phyloP scores from a whole-genome alignment of 2,329 filamentous ascomycete genomes.

The Sporothrix luriei region DNA sequence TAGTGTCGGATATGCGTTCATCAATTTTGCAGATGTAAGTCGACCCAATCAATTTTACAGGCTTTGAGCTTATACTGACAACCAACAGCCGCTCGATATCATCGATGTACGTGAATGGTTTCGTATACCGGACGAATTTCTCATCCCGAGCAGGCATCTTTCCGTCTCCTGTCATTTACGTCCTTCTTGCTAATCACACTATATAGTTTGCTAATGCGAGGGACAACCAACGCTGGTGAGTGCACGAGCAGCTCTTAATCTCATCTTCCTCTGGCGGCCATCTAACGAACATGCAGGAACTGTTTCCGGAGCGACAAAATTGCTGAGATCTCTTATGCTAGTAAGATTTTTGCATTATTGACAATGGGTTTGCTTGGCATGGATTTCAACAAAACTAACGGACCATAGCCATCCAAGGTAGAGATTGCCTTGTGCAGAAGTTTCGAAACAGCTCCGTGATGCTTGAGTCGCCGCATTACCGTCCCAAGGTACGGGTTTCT shows the following conservation, averaged over 20 bases:
- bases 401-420: constrained; percentile 78
- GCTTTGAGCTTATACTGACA: constrained; percentile 27
- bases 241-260: not conserved
- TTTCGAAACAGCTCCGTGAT: constrained; percentile 97
- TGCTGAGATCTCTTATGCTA: constrained; percentile 93
- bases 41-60: not conserved
- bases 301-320: constrained; percentile 82
- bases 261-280: too few species aligned
- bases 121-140: not conserved
- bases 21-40: constrained; percentile 85
- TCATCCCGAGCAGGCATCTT: not conserved
- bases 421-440: constrained; percentile 87
- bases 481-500: constrained; percentile 67
- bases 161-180: not conserved
- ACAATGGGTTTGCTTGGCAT: not conserved
- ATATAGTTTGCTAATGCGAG: constrained; percentile 70
- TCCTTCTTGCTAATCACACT: constrained; percentile 37
- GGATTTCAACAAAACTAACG: constrained; percentile 36
- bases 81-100: constrained; percentile 67
- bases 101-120: constrained; percentile 58
- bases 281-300: constrained; percentile 56
- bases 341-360: constrained; percentile 53
- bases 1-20: constrained; percentile 96
- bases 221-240: constrained; percentile 70
- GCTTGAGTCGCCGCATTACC: constrained; percentile 78